Base-by-base conservation (phyloP, 2,329 filamentous ascomycete species). In the Hortaea werneckii region DNA sequence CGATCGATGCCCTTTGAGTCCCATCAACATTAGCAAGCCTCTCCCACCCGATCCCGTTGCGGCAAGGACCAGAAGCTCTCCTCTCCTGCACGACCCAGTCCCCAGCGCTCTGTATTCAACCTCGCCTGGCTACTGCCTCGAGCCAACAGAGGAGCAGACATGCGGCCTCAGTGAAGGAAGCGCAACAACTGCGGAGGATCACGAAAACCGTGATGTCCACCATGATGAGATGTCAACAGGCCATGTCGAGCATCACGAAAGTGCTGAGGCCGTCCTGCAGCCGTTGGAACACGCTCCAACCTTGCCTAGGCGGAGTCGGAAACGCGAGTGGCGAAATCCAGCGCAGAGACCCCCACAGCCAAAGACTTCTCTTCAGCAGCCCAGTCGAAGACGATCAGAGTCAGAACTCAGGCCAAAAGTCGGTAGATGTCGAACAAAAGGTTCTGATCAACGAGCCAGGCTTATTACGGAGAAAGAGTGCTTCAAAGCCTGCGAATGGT, bases 291-390 rank as follows among this genome's bases (percentile, higher is more conserved):
- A 53, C 32, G 56, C 58, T 28, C 68, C 67, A 7, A 59, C 57
- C 3, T 38, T 70, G 20, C 69, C 67, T 1, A 64, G 62, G 29
- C 65, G 65, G 45, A 70, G 67, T 29, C 64, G 67, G 41, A 70
- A 69, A 51, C 58, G 67, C 38, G 57, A 65, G 29, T 66, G 61
- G 61, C 43, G 52, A 11, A 40, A 12, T 20, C 20, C 20, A 20
- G 20, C 20, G 20, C 20, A 29, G 20, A 20, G 20, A 20, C n/a
- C 41, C 26, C 13, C 29, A 2, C 29, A 20, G 9, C 10, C 29
- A 42, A 26, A 2, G 4, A 20, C 2, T 20, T 20, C 2, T 20
- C 20, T 20, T 20, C 20, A 20, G 20, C 20, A 20, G 20, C 20
- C 20, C 20, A 20, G 20, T 20, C 20, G 20, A 20, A 20, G 20